Evolutionary conservation across 139 green algal species (phyloP).

Genomic region (Marvania coccoides): DNA sequence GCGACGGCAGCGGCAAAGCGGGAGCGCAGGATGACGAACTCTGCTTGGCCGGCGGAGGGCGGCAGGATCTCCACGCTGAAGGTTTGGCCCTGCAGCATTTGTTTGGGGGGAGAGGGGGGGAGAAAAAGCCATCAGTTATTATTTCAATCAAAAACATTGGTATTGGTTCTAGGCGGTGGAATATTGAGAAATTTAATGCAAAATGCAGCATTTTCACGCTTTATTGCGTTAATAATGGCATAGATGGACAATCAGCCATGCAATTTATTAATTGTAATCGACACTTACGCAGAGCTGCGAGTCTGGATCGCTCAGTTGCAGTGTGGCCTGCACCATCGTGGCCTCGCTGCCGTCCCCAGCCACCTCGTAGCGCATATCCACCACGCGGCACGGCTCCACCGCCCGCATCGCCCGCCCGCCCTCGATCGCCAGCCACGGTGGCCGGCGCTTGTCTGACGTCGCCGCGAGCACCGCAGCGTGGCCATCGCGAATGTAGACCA

Average conservation of each 20-base stretch:
- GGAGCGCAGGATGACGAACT: conserved; percentile 48
- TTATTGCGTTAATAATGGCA: too few species aligned
- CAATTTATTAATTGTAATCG: too few species aligned
- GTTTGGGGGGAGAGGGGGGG: too few species aligned
- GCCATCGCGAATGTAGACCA: conserved; percentile 58
- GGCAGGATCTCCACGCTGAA: conserved; percentile 49
- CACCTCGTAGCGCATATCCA: conserved; percentile 41
- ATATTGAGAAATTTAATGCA: too few species aligned
- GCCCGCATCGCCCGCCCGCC: conserved; percentile 24
- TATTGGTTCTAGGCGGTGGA: too few species aligned
- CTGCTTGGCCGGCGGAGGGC: conserved; percentile 28
- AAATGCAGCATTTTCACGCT: too few species aligned
- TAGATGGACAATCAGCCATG: too few species aligned
- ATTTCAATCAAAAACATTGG: too few species aligned
- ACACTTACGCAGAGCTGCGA: conserved; percentile 9
- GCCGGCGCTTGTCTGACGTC: conserved; percentile 27
- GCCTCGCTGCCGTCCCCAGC: conserved; percentile 14
- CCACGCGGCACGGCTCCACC: conserved; percentile 43
- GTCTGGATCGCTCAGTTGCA: conserved; percentile 5
- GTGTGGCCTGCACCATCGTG: conserved; percentile 9
- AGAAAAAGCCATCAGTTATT: too few species aligned
- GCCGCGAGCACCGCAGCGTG: conserved; percentile 27
- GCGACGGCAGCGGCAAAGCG: conserved; percentile 27
- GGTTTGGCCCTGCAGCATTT: conserved; percentile 4
- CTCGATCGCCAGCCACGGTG: conserved; percentile 28